phyloP scores from a whole-genome alignment of 2,329 filamentous ascomycete species.

The Aspergillus candidus region DNA sequence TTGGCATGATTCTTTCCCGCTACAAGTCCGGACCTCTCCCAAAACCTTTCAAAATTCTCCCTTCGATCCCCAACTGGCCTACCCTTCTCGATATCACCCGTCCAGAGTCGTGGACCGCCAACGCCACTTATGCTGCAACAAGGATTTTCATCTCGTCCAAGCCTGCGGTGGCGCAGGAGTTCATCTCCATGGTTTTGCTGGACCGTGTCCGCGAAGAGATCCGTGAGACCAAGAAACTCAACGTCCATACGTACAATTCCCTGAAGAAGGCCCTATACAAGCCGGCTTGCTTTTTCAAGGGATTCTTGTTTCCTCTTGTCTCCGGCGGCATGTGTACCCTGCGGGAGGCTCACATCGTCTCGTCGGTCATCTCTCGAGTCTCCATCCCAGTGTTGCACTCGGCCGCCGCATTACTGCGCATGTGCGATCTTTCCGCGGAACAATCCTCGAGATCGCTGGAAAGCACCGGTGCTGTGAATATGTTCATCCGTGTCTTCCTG shows the following conservation, averaged over 20 bases:
- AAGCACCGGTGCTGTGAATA: constrained; percentile 84
- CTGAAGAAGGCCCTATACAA: constrained; percentile 92
- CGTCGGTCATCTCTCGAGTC: constrained; percentile 75
- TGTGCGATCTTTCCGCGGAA: constrained; percentile 91
- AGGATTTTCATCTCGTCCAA: constrained; percentile 86
- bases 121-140: constrained; percentile 82
- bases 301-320: constrained; percentile 85
- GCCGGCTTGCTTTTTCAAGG: constrained; percentile 94
- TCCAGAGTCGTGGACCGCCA: constrained; percentile 70
- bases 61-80: constrained; percentile 87
- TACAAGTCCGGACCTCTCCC: constrained; percentile 96
- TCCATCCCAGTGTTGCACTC: constrained; percentile 89
- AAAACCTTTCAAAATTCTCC: constrained; percentile 95
- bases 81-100: constrained; percentile 78
- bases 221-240: constrained; percentile 86
- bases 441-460: constrained; percentile 73
- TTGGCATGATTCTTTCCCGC: constrained; percentile 79
- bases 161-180: constrained; percentile 71
- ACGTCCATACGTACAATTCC: constrained; percentile 89
- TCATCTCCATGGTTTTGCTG: constrained; percentile 79
- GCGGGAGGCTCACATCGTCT: constrained; percentile 86
- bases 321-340: constrained; percentile 81
- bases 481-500: constrained; percentile 86
- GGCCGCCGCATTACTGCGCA: constrained; percentile 79
- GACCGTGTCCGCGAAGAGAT: constrained; percentile 92